Percentiles rank a stretch among this genome's conserved stretches.
Evolutionary conservation across 2,329 filamentous ascomycete species (phyloP).

Genomic region (Monilinia fructicola): DNA sequence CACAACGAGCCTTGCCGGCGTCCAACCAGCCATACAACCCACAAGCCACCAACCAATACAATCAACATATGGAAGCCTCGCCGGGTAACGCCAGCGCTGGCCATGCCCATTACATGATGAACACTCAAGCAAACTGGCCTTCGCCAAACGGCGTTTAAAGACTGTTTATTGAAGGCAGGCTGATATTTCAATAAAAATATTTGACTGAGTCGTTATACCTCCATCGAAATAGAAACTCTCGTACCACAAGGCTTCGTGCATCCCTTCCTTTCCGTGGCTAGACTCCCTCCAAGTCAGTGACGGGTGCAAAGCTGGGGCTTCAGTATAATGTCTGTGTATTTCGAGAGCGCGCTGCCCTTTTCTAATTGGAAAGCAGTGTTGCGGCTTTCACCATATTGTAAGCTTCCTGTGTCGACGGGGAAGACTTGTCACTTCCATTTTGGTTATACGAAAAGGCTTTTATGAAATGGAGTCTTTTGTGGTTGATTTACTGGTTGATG

Average conservation of each 20-base stretch:
- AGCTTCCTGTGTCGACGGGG: background rate
- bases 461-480: background rate
- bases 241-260: background rate
- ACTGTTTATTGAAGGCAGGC: background rate
- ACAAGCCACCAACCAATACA: conserved; percentile 8
- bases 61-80: conserved; percentile 16
- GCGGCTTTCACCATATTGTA: background rate
- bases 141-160: conserved; percentile 29
- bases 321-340: conserved; percentile 16
- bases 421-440: conserved; percentile 9
- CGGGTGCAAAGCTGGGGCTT: background rate
- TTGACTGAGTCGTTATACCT: background rate
- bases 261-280: background rate
- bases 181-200: background rate
- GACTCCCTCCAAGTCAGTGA: background rate
- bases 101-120: conserved; percentile 36
- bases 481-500: background rate
- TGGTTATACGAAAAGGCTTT: conserved; percentile 15
- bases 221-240: background rate
- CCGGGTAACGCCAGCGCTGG: conserved; percentile 36
- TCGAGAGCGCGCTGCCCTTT: background rate
- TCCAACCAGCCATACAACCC: conserved; percentile 10
- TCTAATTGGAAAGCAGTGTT: background rate
- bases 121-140: conserved; percentile 36
- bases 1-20: conserved; percentile 12